Conservation (phyloP, 805 yeast genomes). For the Scheffersomyces lignosus region DNA sequence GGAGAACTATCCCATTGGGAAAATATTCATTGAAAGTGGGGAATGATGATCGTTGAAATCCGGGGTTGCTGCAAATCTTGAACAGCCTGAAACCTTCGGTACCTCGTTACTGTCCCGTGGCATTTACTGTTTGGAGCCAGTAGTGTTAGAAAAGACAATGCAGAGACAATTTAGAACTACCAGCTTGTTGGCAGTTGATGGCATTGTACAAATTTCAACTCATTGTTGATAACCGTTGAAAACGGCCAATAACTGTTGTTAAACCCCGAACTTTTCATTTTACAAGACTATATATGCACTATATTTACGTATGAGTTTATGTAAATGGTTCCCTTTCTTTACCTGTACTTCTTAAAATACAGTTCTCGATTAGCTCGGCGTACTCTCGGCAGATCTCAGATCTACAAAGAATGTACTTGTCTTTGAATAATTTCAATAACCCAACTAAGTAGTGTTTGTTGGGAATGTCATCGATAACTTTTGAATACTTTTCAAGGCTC, state of each 20-base stretch:
- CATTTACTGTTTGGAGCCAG: no score
- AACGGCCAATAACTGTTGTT: no score
- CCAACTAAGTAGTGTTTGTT: constrained; percentile 2
- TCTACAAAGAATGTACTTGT: neutral
- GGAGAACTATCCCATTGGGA: neutral
- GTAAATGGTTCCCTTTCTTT: neutral
- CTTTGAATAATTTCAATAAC: neutral
- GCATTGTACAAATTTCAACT: neutral
- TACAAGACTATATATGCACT: no score
- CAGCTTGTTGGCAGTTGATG: neutral
- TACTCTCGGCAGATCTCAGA: constrained; percentile 3
- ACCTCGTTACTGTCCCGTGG: neutral
- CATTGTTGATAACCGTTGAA: neutral
- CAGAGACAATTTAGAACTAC: neutral
- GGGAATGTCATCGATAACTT: neutral
- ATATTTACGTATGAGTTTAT: neutral
- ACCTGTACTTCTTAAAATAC: constrained; percentile 2
- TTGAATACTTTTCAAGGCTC: neutral
- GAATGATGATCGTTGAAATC: neutral
- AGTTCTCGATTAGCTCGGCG: constrained; percentile 2
- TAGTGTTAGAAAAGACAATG: neutral
- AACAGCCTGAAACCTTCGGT: neutral
- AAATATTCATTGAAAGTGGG: neutral
- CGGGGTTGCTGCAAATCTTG: neutral
- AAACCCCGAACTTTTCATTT: no score